Percentiles rank a stretch among this genome's conserved stretches.
These are phyloP conservation scores for Argentina anserina DNA, from an alignment of 306 rosid species.

Conservation along the genomic window DNA sequence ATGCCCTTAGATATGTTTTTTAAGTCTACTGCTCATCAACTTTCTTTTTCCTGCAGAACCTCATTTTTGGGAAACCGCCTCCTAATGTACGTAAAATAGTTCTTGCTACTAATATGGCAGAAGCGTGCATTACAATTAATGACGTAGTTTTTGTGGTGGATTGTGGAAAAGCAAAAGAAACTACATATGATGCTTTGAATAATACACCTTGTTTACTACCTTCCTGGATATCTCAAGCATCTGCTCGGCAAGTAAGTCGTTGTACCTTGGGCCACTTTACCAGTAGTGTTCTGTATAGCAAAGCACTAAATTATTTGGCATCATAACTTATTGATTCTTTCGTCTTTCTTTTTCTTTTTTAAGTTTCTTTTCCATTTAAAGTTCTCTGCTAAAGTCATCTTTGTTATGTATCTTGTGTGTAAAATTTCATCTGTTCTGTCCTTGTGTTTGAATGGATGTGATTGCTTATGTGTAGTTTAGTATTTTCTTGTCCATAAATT, in stretches of 20 bases:
- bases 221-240: slow-evolving; percentile 96
- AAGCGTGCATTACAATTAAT: slow-evolving; percentile 96
- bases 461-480: slow-evolving; percentile 1
- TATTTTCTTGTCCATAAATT: slow-evolving; percentile 4
- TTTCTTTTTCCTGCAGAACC: slow-evolving; percentile 47
- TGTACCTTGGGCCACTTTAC: slow-evolving; percentile 14
- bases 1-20: background rate
- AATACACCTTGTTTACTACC: slow-evolving; percentile 95
- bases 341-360: background rate
- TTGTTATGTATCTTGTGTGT: too few species aligned
- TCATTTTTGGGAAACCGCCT: slow-evolving; percentile 83
- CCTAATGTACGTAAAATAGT: slow-evolving; percentile 85
- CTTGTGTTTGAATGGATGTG: slow-evolving; percentile 10
- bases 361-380: background rate
- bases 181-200: slow-evolving; percentile 93
- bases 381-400: background rate
- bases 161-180: slow-evolving; percentile 98
- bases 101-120: slow-evolving; percentile 98
- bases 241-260: slow-evolving; percentile 84
- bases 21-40: background rate
- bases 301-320: background rate
- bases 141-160: slow-evolving; percentile 90
- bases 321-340: too few species aligned
- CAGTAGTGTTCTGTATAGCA: slow-evolving; percentile 4
- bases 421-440: background rate